Evolutionary conservation across 345 rosid genomes (phyloP).

Genomic region (Populus deltoides): DNA sequence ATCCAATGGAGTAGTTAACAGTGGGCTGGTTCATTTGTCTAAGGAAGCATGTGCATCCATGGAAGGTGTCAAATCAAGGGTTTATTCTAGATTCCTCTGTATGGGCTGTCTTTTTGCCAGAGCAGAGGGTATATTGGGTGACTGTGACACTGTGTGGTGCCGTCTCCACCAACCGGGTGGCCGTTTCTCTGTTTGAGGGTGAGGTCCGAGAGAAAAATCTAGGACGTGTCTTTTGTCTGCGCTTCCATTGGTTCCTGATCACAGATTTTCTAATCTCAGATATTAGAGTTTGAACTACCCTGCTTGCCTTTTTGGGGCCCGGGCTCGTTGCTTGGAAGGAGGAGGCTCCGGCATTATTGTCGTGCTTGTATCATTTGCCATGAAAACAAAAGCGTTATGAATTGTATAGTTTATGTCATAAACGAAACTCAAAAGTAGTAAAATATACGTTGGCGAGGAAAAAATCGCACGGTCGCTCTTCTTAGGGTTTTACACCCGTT

Average conservation of each 20-base stretch:
- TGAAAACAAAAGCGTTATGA: not conserved
- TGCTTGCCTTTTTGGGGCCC: not conserved
- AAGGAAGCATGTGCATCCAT: too few species aligned
- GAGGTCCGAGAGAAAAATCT: not conserved
- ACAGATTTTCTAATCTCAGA: not conserved
- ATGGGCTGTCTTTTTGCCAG: not conserved
- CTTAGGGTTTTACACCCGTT: too few species aligned
- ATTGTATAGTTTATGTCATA: too few species aligned
- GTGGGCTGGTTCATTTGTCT: too few species aligned
- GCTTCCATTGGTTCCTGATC: not conserved
- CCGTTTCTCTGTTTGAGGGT: not conserved
- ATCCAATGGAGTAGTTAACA: too few species aligned
- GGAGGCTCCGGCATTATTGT: not conserved
- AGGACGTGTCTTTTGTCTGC: not conserved
- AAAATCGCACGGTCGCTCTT: too few species aligned
- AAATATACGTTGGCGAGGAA: too few species aligned
- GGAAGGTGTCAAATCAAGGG: too few species aligned
- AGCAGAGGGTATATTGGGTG: too few species aligned
- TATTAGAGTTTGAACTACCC: not conserved
- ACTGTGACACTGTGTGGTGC: not conserved
- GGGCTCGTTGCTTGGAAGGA: not conserved
- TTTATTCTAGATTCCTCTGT: too few species aligned
- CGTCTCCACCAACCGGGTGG: conserved; percentile 9
- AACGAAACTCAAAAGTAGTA: too few species aligned
- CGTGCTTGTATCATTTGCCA: not conserved